phyloP scores from a whole-genome alignment of 2,329 filamentous ascomycete genomes.

The Onygena corvina region DNA sequence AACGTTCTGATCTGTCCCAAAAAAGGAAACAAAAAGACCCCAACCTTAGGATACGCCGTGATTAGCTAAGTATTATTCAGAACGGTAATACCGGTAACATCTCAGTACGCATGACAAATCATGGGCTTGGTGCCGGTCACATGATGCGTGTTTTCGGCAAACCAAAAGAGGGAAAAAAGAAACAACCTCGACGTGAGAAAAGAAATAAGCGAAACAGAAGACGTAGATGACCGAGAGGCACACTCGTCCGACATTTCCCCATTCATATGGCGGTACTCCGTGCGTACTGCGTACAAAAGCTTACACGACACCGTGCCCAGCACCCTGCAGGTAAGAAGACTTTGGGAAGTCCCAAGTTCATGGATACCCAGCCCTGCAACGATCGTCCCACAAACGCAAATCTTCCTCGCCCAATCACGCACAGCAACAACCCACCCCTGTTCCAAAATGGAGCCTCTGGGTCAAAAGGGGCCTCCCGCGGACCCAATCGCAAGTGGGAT shows the following conservation, averaged over 20 bases:
- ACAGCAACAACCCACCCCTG: conserved; percentile 3
- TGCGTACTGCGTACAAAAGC: no score
- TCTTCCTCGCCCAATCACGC: conserved; percentile 3
- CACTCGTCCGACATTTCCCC: conserved; percentile 1
- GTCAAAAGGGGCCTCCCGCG: conserved; percentile 6
- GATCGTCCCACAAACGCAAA: conserved; percentile 7
- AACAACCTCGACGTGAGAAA: background rate
- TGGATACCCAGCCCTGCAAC: conserved; percentile 1
- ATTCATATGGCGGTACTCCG: background rate
- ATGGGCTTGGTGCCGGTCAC: background rate
- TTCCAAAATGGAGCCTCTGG: background rate
- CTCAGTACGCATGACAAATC: background rate
- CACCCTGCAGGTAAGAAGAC: background rate
- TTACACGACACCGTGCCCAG: conserved; percentile 1
- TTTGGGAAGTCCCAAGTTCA: conserved; percentile 4
- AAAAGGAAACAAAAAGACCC: no score
- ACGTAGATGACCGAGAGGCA: background rate
- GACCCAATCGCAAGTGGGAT: conserved; percentile 3
- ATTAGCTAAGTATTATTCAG: no score
- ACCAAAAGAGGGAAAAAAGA: background rate
- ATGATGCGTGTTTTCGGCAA: background rate
- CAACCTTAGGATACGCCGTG: no score
- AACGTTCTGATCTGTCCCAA: conserved; percentile 5
- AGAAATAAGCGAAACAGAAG: background rate
- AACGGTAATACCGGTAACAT: background rate